These are phyloP conservation scores for Psilocybe azurescens DNA, from an alignment of 768 basidiomycete genomes.

Conservation along the genomic window DNA sequence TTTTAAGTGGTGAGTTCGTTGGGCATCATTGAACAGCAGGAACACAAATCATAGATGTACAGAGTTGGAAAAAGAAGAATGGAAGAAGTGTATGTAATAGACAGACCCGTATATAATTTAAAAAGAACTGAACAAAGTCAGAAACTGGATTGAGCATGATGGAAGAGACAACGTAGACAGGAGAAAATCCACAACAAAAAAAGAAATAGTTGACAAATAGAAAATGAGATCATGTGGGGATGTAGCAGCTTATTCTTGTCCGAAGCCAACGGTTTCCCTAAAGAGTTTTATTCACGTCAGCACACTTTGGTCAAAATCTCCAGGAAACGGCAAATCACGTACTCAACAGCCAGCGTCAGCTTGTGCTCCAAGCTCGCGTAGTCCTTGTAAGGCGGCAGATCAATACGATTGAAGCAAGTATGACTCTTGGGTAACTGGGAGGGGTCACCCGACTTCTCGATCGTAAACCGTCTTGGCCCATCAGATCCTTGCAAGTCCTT, in stretches of 20 bases:
- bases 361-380: conserved; percentile 95
- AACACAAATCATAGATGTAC: conserved; percentile 19
- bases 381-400: conserved; percentile 97
- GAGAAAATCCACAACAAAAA: conserved; percentile 18
- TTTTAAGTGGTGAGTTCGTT: background rate
- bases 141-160: background rate
- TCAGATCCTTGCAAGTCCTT: conserved; percentile 98
- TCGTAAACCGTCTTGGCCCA: conserved; percentile 95
- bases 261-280: conserved; percentile 94
- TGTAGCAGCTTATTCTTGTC: conserved; percentile 71
- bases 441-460: conserved; percentile 98
- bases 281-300: conserved; percentile 16
- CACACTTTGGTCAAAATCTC: conserved; percentile 1
- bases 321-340: conserved; percentile 40
- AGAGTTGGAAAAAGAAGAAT: conserved; percentile 5
- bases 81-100: background rate
- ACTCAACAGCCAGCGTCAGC: conserved; percentile 93
- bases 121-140: background rate
- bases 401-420: conserved; percentile 96
- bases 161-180: background rate
- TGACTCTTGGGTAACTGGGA: conserved; percentile 96
- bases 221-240: conserved; percentile 10
- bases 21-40: conserved; percentile 8
- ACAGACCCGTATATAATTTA: conserved; percentile 7
- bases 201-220: conserved; percentile 2